Evolutionary conservation across 345 rosid species (phyloP).

Genomic region (Pseudoturritis turrita): DNA sequence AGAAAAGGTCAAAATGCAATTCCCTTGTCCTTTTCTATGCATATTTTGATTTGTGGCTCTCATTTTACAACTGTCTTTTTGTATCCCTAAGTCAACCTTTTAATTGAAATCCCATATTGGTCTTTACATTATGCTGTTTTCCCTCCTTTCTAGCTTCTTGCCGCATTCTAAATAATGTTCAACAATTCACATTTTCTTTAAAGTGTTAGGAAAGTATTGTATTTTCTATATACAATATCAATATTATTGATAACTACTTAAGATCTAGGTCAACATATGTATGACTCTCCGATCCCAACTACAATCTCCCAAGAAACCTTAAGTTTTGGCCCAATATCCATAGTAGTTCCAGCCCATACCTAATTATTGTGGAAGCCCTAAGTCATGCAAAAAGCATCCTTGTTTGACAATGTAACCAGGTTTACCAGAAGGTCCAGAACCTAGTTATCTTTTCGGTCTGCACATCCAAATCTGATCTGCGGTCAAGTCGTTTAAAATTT

Average conservation of each 20-base stretch:
- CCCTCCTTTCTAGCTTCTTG: not conserved
- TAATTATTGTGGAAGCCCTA: not conserved
- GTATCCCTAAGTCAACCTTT: constrained; percentile 7
- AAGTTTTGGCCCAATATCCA: not conserved
- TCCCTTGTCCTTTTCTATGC: not conserved
- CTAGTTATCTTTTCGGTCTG: not conserved
- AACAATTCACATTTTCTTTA: not conserved
- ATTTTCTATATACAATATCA: not conserved
- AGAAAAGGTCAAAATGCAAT: constrained; percentile 3
- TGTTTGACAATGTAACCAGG: not conserved
- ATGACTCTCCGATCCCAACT: not conserved
- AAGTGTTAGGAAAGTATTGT: not conserved
- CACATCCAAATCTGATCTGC: too few relatives aligned
- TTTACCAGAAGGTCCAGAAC: not conserved
- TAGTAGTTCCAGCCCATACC: not conserved
- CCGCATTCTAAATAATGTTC: not conserved
- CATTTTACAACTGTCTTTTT: constrained; percentile 4
- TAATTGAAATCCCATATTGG: not conserved
- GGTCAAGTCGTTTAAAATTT: too few relatives aligned
- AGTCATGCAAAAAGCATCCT: not conserved
- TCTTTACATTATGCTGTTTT: not conserved
- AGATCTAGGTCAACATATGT: not conserved
- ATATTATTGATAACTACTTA: not conserved
- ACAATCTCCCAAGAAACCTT: not conserved
- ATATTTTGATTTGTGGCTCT: not conserved